Conservation (phyloP, 805 yeast species). For the Pichia rugopelliculosa region DNA sequence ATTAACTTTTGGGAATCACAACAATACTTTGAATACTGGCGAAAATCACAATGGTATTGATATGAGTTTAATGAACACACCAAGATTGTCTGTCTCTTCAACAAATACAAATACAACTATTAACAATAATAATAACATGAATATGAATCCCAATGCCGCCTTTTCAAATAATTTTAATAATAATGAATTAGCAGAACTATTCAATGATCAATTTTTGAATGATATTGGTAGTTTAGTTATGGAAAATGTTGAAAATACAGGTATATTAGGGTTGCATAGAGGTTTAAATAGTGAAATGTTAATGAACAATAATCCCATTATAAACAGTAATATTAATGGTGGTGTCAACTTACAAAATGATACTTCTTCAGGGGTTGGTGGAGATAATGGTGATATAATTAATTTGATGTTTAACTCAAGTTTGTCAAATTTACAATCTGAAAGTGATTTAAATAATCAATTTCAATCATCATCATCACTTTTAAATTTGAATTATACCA, state of each 20-base stretch:
- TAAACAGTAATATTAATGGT: neutral
- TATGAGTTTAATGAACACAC: neutral
- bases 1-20: neutral
- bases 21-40: no score
- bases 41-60: no score
- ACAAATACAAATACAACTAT: neutral
- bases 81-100: neutral
- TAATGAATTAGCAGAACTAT: conserved; percentile 22
- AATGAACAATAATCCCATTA: neutral
- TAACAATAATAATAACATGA: neutral
- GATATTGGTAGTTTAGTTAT: conserved; percentile 24
- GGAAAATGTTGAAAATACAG: conserved; percentile 13
- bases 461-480: neutral
- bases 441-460: neutral
- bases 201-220: conserved; percentile 28
- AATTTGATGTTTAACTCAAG: neutral
- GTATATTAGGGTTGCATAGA: conserved; percentile 3
- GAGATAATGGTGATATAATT: neutral
- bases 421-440: neutral
- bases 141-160: neutral
- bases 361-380: neutral
- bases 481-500: neutral
- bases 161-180: neutral
- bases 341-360: neutral
- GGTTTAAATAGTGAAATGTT: neutral